Percentiles rank a stretch among this genome's conserved stretches.
These are phyloP conservation scores for Cyclotella distinguenda DNA, from an alignment of 108 stramenopile genomes.

Conservation along the genomic window DNA sequence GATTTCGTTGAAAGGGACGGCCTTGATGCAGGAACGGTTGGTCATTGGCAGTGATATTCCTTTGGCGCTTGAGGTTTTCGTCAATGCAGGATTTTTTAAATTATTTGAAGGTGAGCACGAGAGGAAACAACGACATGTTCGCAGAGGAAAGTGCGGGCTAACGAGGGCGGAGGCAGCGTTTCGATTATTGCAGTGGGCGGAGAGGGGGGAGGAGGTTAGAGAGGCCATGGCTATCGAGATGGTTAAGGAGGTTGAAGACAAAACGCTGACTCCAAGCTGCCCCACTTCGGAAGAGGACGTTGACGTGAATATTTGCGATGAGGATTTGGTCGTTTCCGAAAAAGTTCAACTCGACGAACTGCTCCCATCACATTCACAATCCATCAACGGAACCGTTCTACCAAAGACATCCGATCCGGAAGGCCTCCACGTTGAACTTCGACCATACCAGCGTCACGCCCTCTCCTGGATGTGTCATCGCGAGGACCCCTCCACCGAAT, in stretches of 20 bases:
- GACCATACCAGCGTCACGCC: conserved; percentile 77
- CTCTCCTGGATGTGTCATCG: conserved; percentile 81
- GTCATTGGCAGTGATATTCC: conserved; percentile 71
- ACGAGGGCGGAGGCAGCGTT: conserved; percentile 56
- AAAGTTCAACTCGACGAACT: too few relatives aligned
- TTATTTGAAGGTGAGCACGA: conserved; percentile 30
- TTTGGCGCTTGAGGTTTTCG: conserved; percentile 40
- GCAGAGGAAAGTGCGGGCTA: neutral
- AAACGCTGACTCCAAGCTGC: conserved; percentile 16
- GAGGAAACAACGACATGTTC: neutral
- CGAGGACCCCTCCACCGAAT: conserved; percentile 33
- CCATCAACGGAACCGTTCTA: neutral
- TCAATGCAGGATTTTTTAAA: conserved; percentile 52
- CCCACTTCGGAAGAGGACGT: too few relatives aligned
- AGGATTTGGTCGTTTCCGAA: conserved; percentile 7
- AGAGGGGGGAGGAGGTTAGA: conserved; percentile 58
- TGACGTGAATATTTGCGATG: too few relatives aligned
- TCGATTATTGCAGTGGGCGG: conserved; percentile 79
- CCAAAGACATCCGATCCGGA: conserved; percentile 58
- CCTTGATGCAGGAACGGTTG: conserved; percentile 74
- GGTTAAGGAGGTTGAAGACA: conserved; percentile 13
- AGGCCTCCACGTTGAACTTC: conserved; percentile 52
- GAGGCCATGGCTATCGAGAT: conserved; percentile 12
- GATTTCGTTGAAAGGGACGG: conserved; percentile 46
- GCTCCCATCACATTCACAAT: neutral